phyloP scores from a whole-genome alignment of 2,329 filamentous ascomycete genomes.

The Fusarium camptoceras region DNA sequence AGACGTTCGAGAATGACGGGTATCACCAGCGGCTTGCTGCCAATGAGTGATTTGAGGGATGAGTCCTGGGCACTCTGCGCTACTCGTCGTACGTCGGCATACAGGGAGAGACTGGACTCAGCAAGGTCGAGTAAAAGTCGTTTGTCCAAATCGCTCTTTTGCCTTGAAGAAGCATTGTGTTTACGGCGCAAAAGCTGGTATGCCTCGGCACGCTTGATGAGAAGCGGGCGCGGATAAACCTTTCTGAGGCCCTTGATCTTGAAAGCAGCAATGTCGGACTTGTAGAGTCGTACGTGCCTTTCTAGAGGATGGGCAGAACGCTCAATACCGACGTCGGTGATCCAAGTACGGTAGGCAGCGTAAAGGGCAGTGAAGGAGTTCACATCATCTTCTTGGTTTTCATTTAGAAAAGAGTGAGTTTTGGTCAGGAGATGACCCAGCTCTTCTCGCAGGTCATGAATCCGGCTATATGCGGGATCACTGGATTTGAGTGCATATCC shows the following conservation, averaged over 20 bases:
- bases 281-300: constrained; percentile 84
- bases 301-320: constrained; percentile 94
- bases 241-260: constrained; percentile 94
- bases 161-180: constrained; percentile 89
- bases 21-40: constrained; percentile 88
- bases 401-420: constrained; percentile 84
- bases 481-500: constrained; percentile 78
- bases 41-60: constrained; percentile 89
- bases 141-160: constrained; percentile 91
- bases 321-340: constrained; percentile 97
- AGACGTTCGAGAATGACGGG: constrained; percentile 85
- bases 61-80: constrained; percentile 94
- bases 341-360: constrained; percentile 93
- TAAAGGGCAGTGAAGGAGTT: constrained; percentile 94
- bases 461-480: constrained; percentile 73
- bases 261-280: constrained; percentile 89
- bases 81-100: constrained; percentile 94
- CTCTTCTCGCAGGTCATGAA: constrained; percentile 84
- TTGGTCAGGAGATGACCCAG: constrained; percentile 84
- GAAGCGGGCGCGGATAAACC: constrained; percentile 89
- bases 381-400: constrained; percentile 94
- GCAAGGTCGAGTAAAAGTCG: constrained; percentile 86
- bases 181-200: constrained; percentile 95
- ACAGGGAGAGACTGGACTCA: constrained; percentile 88
- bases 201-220: constrained; percentile 91